Conservation (phyloP, 108 stramenopile species). For the Fragilaria crotonensis region DNA sequence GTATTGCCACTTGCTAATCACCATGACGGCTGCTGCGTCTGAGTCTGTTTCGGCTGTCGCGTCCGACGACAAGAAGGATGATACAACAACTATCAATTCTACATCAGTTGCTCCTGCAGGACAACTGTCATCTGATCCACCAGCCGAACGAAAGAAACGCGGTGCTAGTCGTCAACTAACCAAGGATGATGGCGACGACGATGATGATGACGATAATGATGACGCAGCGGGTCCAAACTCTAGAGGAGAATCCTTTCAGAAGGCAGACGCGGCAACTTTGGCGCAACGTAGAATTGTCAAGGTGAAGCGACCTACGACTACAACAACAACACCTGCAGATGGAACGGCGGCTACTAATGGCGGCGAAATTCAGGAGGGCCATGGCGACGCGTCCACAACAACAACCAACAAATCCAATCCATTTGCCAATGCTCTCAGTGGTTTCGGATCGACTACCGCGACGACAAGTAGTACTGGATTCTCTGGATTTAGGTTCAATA, state of each 20-base stretch:
- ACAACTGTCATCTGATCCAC: too few species aligned
- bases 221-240: not conserved
- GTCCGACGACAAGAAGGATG: too few species aligned
- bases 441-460: too few species aligned
- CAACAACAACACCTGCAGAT: too few species aligned
- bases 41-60: too few species aligned
- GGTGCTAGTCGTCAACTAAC: slow-evolving; percentile 35
- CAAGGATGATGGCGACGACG: slow-evolving; percentile 28
- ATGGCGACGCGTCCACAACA: not conserved
- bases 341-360: not conserved
- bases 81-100: too few species aligned
- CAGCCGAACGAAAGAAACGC: slow-evolving; percentile 19
- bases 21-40: too few species aligned
- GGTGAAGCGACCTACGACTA: slow-evolving; percentile 34
- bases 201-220: slow-evolving; percentile 7
- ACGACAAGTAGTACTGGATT: too few species aligned
- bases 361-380: not conserved
- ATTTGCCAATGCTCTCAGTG: not conserved
- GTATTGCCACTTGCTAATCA: too few species aligned
- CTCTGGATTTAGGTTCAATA: too few species aligned
- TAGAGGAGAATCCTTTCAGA: slow-evolving; percentile 12
- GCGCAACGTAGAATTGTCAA: slow-evolving; percentile 26
- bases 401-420: not conserved
- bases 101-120: too few species aligned
- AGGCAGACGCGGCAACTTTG: slow-evolving; percentile 28